Base-by-base conservation (phyloP, 2,329 filamentous ascomycete species). In the Coniochaeta sp. region DNA sequence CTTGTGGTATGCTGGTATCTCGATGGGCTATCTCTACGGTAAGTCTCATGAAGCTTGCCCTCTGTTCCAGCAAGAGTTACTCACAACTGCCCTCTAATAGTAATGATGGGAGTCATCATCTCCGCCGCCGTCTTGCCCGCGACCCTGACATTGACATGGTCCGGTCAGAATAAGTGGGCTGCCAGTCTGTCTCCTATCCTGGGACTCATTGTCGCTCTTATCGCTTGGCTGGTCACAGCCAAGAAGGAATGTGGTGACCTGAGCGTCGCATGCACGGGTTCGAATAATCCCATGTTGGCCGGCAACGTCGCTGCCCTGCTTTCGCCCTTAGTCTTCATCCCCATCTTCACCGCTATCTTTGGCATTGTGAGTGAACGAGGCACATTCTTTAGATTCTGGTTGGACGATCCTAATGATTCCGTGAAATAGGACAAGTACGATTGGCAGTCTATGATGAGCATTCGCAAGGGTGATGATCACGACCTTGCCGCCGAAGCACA, bases 31-130 rank as follows among this genome's bases (percentile, higher is more conserved):
- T 68, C 79, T 67, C 12, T 67, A 67, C 57, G 47, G 47, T 52
- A 19, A 19, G 14, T 43, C 9, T 40, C 28, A 16, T 31, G 8
- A 12, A n/a, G 8, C 4, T 52, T 22, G 1, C 31, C 11, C 7
- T 22, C 47, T 31, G 16, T 12, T 52, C 24, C 6, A 6, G 14
- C 4, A 28, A 28, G 6, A 22, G 6, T 17, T 31, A 17, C 26
- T 52, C 5, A 96, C 69, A 52, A 17, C 1, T 26, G 24, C 17
- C 6, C 8, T 52, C 43, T 24, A 11, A 14, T 14, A 52, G 78
- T 96, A 1, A 84, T 96, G 70, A 96, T 96, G 92, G 93, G 92
- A 8, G 89, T 92, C 58, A 90, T 96, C 68, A 95, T 96, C 69
- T 91, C 88, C 0, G 85, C 89, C 0, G 92, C 91, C 3, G 91